Evolutionary conservation across 257 asterid genomes (phyloP), one percentile per base, ranked within the genome.

Genomic region (Solanum ahanhuiri): DNA sequence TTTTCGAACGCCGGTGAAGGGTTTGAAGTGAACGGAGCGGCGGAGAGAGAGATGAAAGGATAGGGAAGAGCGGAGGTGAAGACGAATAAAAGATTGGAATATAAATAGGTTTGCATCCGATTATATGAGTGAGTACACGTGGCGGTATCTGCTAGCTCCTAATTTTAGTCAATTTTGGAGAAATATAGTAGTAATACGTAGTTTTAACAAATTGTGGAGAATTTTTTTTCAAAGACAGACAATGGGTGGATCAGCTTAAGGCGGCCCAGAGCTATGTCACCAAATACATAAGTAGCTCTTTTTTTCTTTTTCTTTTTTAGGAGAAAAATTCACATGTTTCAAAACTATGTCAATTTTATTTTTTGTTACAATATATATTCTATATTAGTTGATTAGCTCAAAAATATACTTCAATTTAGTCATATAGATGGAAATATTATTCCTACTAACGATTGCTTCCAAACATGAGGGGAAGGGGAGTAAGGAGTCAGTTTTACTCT

Each of bases 41-140:
- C 34, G 70, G 85, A 45, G 37, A 22, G 83, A 69, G 85, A 14
- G 35, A 28, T 28, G 37, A 81, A 77, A 17, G 51, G 58, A 84
- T 48, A 34, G 81, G 22, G 8, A 51, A n/a, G 35, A 33, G 88
- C 91, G 92, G 90, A 90, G 86, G 87, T 84, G 92, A 90, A 86
- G 83, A 8, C 45, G 79, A 87, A 89, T 79, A 86, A 90, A 86
- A 86, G 91, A 63, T 31, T 79, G 92, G 91, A 87, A 89, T 90
- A 90, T 90, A 90, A 90, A 90, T 90, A 90, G 90, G 92, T 90
- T 90, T 90, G 92, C 92, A 90, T 90, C 92, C 92, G 92, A 77
- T 89, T 90, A 75, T 84, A 72, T 69, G 66, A 23, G 7, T 48
- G 67, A n/a, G 9, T 77, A 88, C 90, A 90, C 91, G 92, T 89